These are phyloP conservation scores for Spironucleus salmonicida DNA, from an alignment of 208 protist species.

Conservation along the genomic window DNA sequence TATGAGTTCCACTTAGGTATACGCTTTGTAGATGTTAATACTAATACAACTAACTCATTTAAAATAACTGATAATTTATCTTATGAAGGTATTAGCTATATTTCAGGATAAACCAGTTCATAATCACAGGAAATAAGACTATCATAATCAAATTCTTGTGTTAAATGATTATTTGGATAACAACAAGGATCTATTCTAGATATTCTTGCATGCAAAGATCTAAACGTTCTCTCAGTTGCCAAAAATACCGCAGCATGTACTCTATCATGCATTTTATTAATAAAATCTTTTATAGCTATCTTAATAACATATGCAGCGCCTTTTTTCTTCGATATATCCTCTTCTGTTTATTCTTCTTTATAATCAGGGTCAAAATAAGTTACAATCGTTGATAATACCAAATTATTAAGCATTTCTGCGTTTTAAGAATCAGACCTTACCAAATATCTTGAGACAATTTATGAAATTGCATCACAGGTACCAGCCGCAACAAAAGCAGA, in stretches of 20 bases:
- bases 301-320: slow-evolving; percentile 31
- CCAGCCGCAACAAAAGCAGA: slow-evolving; percentile 50
- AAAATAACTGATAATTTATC: slow-evolving; percentile 51
- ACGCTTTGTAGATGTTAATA: slow-evolving; percentile 42
- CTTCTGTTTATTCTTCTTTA: no score
- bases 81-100: slow-evolving; percentile 47
- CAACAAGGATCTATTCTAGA: no score
- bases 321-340: no score
- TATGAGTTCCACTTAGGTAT: slow-evolving; percentile 38
- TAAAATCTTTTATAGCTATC: slow-evolving; percentile 40
- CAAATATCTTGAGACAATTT: slow-evolving; percentile 35
- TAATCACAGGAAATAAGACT: slow-evolving; percentile 51
- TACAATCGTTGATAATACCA: slow-evolving; percentile 36
- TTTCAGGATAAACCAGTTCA: slow-evolving; percentile 41
- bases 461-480: slow-evolving; percentile 48
- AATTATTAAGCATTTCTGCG: slow-evolving; percentile 16
- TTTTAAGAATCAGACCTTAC: slow-evolving; percentile 28
- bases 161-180: no score
- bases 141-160: no score
- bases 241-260: not conserved
- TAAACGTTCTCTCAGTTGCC: not conserved
- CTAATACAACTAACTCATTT: slow-evolving; percentile 37
- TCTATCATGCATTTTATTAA: slow-evolving; percentile 36
- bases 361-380: slow-evolving; percentile 38
- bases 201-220: not conserved